Evolutionary conservation across 2,329 filamentous ascomycete species (phyloP).

Genomic region (Cadophora sp.): DNA sequence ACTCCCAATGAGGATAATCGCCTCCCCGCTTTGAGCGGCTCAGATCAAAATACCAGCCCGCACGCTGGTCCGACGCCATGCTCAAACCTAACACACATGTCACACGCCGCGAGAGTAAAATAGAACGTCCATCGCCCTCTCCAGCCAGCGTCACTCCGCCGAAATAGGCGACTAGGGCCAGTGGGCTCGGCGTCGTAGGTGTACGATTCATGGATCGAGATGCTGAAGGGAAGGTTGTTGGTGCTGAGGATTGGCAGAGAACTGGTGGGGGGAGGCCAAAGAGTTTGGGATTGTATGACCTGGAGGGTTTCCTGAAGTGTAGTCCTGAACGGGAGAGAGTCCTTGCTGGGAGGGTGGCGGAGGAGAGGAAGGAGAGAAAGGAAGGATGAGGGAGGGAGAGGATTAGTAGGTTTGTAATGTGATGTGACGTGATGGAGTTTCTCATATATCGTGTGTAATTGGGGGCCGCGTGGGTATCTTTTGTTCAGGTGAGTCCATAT

Average conservation of each 20-base stretch:
- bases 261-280: too few species aligned
- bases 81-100: constrained; percentile 20
- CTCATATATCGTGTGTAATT: too few species aligned
- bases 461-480: too few species aligned
- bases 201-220: constrained; percentile 17
- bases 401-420: constrained; percentile 12
- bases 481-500: too few species aligned
- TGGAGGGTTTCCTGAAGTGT: constrained; percentile 37
- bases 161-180: constrained; percentile 21
- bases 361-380: constrained; percentile 6
- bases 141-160: constrained; percentile 25
- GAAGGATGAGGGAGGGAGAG: constrained; percentile 1
- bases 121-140: constrained; percentile 34
- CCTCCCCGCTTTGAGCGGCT: neutral
- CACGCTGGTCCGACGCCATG: constrained; percentile 35
- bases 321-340: constrained; percentile 28
- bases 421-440: neutral
- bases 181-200: constrained; percentile 9
- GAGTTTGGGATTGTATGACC: constrained; percentile 38
- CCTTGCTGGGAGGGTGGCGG: neutral
- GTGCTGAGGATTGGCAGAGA: too few species aligned
- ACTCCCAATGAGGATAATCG: neutral
- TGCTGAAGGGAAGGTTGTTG: neutral
- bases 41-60: neutral
- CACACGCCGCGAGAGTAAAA: constrained; percentile 31